Base-by-base conservation (phyloP, 2,329 filamentous ascomycete genomes). In the Verticillium klebahnii region DNA sequence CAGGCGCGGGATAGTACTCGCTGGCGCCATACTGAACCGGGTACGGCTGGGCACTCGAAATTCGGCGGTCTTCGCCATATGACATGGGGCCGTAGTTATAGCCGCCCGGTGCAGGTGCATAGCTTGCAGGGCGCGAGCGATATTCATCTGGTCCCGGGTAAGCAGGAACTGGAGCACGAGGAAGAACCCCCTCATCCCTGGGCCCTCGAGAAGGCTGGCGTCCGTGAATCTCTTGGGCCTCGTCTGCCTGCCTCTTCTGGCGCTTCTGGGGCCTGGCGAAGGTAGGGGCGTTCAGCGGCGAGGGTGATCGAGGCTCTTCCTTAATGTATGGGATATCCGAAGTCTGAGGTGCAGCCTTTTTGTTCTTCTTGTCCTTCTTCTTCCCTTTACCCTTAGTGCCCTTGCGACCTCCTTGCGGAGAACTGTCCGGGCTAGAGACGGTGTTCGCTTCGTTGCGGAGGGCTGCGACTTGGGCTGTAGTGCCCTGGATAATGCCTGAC, bases 231-330 rank as follows among this genome's bases (percentile, higher is more conserved):
- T 75, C 73, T 64, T 78, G 77, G 65, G 76, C 75, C 5, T 64
- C 71, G 36, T 70, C 67, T 58, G 64, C 74, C 61, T 79, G 78
- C 57, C 75, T 77, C 64, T 82, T 80, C 68, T 82, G 80, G 58
- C 86, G 82, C 70, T 89, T 89, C 66, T 76, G 77, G 11, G 86
- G 82, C 57, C 85, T 80, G 36, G 79, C 72, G 63, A 82, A 79
- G n/a, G 82, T 77, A 23, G 80, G 80, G 19, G 80, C 80, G 63
- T 76, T 76, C 58, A 87, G 72, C 9, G 85, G 86, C 7, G 86
- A 89, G 1, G 84, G 82, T 2, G 87, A 89, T 57, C 78, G 80
- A n/a, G 87, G 87, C 69, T 90, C 87, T 29, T 81, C 75, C 69
- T 89, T 90, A 67, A 89, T 87, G 65, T 81, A 80, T 11, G 85